Base-by-base conservation (phyloP, 306 rosid species). In the Acacia melanoxylon region DNA sequence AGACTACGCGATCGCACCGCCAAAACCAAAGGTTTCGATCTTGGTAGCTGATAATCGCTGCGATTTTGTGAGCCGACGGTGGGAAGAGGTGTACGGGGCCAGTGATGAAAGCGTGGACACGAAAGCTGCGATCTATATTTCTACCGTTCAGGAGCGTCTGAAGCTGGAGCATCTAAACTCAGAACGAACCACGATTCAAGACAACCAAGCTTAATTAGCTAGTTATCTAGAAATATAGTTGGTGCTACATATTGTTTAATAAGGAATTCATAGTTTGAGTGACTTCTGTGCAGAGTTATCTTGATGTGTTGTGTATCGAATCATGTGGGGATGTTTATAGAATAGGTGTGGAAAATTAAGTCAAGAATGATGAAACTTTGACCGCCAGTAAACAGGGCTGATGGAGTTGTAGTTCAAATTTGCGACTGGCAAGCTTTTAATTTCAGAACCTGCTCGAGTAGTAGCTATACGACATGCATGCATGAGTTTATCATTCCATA, bases 101-200 rank as follows among this genome's bases (percentile, higher is more conserved):
- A 85, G 10, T 2, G 94, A 91, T 27, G 92, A 91, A 15, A 46
- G 81, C n/a, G 82, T 91, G 6, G 92, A 91, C 45, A 10, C 31
- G 8, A 91, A 89, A 86, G 94, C 92, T 20, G 87, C 88, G 12
- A 71, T 12, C 19, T 91, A 89, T 46, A 89, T 91, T 42, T 85
- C 92, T 37, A 82, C 86, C 10, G 87, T 87, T 14, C 89, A 83
- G 70, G 94, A 89, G 62, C 91, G 92, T n/a, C 89, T 91, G 82
- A 87, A 85, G 90, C 88, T 83, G 10, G 90, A 88, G 37, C 77
- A 74, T 35, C 27, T 80, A 62, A 80, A 76, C 76, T 76, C 82
- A 1, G 84, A 85, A 49, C 58, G 85, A 56, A 42, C 14, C 20
- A 22, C 8, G 4, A n/a, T 70, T 70, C 74, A 70, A 70, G 74